Evolutionary conservation across 257 asterid species (phyloP).

Genomic region (Rauvolfia tetraphylla): DNA sequence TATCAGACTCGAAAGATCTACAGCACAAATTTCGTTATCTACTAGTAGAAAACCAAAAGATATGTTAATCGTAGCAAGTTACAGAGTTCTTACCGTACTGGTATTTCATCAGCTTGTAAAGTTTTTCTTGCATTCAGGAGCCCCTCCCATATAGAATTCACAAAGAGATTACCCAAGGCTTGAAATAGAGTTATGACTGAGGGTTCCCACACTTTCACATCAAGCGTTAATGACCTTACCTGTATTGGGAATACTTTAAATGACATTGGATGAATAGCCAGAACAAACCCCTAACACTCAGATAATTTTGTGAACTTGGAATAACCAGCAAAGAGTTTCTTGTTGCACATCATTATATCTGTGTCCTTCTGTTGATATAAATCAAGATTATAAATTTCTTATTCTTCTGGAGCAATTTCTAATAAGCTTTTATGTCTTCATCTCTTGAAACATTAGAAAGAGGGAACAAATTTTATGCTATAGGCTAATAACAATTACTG

Average conservation of each 20-base stretch:
- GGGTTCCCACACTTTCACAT: slow-evolving; percentile 92
- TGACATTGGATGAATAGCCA: slow-evolving; percentile 17
- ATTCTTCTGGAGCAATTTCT: neutral
- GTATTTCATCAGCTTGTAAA: slow-evolving; percentile 86
- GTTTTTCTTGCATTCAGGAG: slow-evolving; percentile 67
- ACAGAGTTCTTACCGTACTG: slow-evolving; percentile 54
- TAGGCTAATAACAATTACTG: neutral
- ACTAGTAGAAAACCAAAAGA: neutral
- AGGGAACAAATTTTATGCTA: neutral
- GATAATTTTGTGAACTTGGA: neutral
- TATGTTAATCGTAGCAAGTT: slow-evolving; percentile 2
- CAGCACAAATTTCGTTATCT: slow-evolving; percentile 18
- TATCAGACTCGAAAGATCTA: slow-evolving; percentile 69
- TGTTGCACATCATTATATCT: neutral
- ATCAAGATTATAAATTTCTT: neutral
- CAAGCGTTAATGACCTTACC: slow-evolving; percentile 86
- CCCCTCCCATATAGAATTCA: slow-evolving; percentile 87
- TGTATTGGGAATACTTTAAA: slow-evolving; percentile 28
- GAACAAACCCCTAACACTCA: neutral
- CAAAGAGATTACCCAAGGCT: slow-evolving; percentile 74
- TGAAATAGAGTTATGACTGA: slow-evolving; percentile 70
- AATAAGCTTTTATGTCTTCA: neutral
- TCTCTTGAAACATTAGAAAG: neutral
- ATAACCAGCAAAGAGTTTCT: neutral
- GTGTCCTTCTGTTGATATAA: neutral